Evolutionary conservation across 192 early-diverging fungal species (phyloP), one percentile per base, ranked within the genome.

Genomic region (Backusella tarrabulga): DNA sequence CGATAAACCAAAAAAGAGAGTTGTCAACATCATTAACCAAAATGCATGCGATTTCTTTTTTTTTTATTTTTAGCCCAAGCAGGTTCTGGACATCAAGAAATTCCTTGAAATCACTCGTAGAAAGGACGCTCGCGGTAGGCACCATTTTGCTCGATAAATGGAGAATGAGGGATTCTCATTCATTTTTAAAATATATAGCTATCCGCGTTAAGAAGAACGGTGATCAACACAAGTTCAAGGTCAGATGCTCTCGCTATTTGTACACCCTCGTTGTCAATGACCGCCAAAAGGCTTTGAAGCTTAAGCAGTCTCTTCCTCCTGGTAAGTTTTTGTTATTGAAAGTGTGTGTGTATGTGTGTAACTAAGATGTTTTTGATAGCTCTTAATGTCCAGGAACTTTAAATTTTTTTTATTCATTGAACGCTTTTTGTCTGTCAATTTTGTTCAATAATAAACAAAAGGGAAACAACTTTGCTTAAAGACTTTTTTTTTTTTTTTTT

Each of bases 181-280:
- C 2, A 26, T n/a, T 34, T 32, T 46, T 67, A 73, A 54, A 17
- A 38, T 40, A 34, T 74, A 34, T 81, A 89, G 87, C 92, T 83
- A 92, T 95, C 76, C 93, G 93, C 85, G 93, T 99, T 86, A 98
- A 98, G 95, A 97, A 97, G 93, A 96, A 92, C 90, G 92, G 87
- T 81, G 88, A 88, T 77, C 81, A 94, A 79, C 87, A 89, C 92
- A 99, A 99, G 92, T 98, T 99, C 93, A 99, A 99, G 95, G 93
- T 99, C 79, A 91, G 97, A 86, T 97, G 97, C 93, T 96, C 97
- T 76, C 91, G 91, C 81, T 98, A 96, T 92, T 91, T 99, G 83
- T 99, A 99, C 93, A 99, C 97, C 70, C 91, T 99, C 77, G 92
- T 95, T 72, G 94, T 99, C 79, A 89, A 95, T 71, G 97, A 99